Evolutionary conservation across 768 basidiomycete species (phyloP), one percentile per base, ranked within the genome.

Genomic region (Daedaleopsis sinensis): DNA sequence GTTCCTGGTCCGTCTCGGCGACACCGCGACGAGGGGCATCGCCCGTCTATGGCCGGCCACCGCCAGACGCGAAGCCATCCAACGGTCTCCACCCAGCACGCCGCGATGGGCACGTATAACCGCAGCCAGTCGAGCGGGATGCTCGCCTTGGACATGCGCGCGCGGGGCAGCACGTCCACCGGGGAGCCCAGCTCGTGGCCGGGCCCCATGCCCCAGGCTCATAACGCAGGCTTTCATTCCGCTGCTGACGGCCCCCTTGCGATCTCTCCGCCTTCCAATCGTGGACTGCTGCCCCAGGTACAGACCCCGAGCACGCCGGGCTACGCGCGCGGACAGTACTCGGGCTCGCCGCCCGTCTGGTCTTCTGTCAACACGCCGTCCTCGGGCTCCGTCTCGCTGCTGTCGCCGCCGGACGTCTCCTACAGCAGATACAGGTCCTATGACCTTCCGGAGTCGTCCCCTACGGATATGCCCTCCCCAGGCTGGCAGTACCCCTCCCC

Each of bases 101-200:
- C 57, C 9, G 61, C 61, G 7, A 47, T 52, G 4, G 62, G 52
- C 13, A 37, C 23, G 21, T 63, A 55, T 47, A 42, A 23, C 13
- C 57, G 62, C 48, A 58, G 57, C 23, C 42, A 39, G 23, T 50
- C 57, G 16, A 50, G 32, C 53, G 55, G 27, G 16, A 44, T 48
- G 39, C 39, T 51, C 1, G 51, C 50, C 7, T 35, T 44, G 21
- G 61, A 57, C 36, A 47, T 49, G 52, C 18, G 23, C 16, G 23
- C 50, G 6, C 32, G 35, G n/a, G 18, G 16, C 50, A 5, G n/a
- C 38, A 35, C 39, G 52, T 53, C 38, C 18, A 6, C 50, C 37
- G 52, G 36, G 13, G 37, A 12, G 3, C 52, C 52, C 10, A 42
- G 37, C 52, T 53, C 52, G 2, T 53, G 52, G 52, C 52, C 52